Percentiles rank a stretch among this genome's conserved stretches.
Conservation (phyloP, 2,329 filamentous ascomycete genomes). For the Xylaria sp. region DNA sequence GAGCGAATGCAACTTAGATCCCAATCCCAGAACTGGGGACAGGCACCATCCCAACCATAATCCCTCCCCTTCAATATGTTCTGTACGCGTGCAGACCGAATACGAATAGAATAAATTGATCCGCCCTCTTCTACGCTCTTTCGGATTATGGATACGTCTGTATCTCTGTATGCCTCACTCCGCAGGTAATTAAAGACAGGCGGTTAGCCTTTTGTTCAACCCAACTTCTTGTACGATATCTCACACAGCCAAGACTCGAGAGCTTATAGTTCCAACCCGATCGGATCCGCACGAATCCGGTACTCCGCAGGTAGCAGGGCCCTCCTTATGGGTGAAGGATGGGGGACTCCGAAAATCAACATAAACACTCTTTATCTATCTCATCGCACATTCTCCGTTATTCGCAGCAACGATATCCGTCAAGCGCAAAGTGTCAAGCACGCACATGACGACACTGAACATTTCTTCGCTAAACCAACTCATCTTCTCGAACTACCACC, state of each 20-base stretch:
- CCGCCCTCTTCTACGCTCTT: background rate
- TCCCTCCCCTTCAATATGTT: background rate
- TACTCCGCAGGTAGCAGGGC: conserved; percentile 15
- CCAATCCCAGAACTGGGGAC: background rate
- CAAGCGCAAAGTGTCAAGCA: conserved; percentile 25
- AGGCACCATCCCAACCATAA: background rate
- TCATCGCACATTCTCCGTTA: conserved; percentile 16
- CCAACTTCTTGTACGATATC: background rate
- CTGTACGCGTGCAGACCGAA: background rate
- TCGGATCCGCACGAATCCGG: conserved; percentile 25
- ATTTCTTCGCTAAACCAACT: conserved; percentile 25
- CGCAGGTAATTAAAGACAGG: background rate
- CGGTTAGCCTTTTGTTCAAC: background rate
- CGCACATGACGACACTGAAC: conserved; percentile 21
- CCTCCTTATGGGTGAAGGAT: conserved; percentile 5
- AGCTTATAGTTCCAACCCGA: background rate
- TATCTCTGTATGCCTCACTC: background rate
- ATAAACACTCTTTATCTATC: conserved; percentile 18
- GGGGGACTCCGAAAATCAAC: conserved; percentile 18
- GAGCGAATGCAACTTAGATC: background rate
- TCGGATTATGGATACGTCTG: background rate
- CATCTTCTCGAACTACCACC: conserved; percentile 70
- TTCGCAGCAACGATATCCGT: conserved; percentile 28
- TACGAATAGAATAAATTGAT: background rate
- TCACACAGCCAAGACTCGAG: background rate